Evolutionary conservation across 352 stramenopile genomes (phyloP), one percentile per base, ranked within the genome.

Genomic region (Phytophthora tentaculata): DNA sequence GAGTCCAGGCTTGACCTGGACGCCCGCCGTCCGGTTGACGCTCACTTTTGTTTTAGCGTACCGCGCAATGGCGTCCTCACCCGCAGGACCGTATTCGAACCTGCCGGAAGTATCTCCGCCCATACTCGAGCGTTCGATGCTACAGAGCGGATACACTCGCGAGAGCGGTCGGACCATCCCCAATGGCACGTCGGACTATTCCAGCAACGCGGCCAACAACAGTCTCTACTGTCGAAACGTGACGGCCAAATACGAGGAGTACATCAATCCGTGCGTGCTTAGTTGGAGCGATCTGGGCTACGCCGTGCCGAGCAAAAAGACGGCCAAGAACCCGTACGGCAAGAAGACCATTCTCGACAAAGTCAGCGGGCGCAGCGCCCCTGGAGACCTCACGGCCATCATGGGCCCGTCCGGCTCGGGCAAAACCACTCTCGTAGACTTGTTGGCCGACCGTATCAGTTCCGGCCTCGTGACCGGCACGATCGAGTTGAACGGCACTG

Each of bases 361-460:
- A 43, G 77, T 88, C 9, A 79, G 71, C 16, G 83, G 83, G 0
- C 83, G 81, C 7, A 86, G 73, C 3, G 68, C 64, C 0, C 80
- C 84, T 0, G 76, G 80, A 8, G 81, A 89, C 19, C 70, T 92
- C 37, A 90, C 79, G 6, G 82, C 79, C 14, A 80, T 90, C 56
- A 84, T 92, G 60, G 82, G 82, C 0, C 80, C 82, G 0, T 90
- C 82, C 0, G 82, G 80, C 7, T 75, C 72, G 2, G 80, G 80
- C 17, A 89, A 89, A 56, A 89, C 82, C 1, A 89, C 82, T 16
- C 61, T 90, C 10, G 71, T 90, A 7, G 82, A 90, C 48, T 67
- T 90, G 14, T 44, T 92, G 22, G 78, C 84, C 22, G 82, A 87
- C 52, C 77, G 84, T 45, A 69, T 89, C 35, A 75, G 69, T 48